These are phyloP conservation scores for Trichoderma breve DNA, from an alignment of 2,329 filamentous ascomycete genomes.

Conservation along the genomic window DNA sequence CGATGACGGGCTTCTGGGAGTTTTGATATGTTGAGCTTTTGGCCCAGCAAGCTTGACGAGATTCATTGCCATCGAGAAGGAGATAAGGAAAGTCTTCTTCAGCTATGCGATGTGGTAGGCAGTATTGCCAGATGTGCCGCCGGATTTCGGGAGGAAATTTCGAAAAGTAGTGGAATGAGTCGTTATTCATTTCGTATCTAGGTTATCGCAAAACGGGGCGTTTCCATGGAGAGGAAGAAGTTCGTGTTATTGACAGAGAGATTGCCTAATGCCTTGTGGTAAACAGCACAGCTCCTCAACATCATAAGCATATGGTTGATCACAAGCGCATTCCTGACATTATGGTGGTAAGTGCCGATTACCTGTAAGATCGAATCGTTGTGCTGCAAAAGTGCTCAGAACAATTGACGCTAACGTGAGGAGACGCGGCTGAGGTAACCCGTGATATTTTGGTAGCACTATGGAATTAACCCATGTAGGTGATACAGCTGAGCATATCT, in stretches of 20 bases:
- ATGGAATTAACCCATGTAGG: neutral
- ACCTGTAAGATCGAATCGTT: neutral
- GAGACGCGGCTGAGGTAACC: neutral
- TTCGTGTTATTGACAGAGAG: neutral
- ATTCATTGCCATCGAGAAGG: constrained; percentile 11
- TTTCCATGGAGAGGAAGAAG: neutral
- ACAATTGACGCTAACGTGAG: neutral
- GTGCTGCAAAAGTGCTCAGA: neutral
- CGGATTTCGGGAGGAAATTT: neutral
- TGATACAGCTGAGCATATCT: neutral
- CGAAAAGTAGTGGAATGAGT: neutral
- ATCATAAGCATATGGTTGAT: neutral
- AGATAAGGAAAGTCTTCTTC: neutral
- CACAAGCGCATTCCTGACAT: neutral
- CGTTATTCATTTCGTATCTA: neutral
- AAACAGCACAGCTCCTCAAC: neutral
- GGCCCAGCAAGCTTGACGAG: constrained; percentile 15
- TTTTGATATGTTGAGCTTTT: neutral
- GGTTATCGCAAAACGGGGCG: neutral
- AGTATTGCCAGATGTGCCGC: neutral
- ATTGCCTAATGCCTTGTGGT: neutral
- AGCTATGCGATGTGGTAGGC: neutral
- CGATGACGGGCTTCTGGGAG: neutral
- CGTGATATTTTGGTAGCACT: neutral
- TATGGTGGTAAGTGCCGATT: neutral